Evolutionary conservation across 305 asterid species (phyloP), one percentile per base, ranked within the genome.

Genomic region (Nicotiana rustica): DNA sequence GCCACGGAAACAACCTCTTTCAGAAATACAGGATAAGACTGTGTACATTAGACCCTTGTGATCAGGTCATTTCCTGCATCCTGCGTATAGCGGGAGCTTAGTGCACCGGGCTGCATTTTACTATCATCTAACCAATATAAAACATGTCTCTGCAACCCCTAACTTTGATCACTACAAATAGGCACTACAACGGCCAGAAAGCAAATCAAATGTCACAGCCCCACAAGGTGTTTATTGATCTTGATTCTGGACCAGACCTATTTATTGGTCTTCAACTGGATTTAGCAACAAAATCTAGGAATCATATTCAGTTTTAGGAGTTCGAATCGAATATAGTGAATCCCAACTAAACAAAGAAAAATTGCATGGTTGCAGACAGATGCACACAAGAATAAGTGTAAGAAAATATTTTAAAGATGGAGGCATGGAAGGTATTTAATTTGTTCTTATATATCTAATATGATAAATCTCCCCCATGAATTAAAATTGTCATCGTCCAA

Each of bases 391-490:
- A 68, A 1, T 68, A 36, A 8, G n/a, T 36, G 56, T 38, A 36
- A 68, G 57, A 69, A 67, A 18, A 69, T 38, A 5, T 14, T 10
- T 10, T 13, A 38, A 69, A 35, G 55, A 68, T 68, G 33, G 47
- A 67, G 21, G 19, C 19, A 31, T 33, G 47, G 47, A 6, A 15
- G 44, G 41, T 41, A 65, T 36, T 25, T 49, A 6, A 41, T 49
- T 49, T 67, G 2, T 67, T 35, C 75, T 35, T 35, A 47, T 67
- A 67, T 8, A 68, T 68, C 57, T 35, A 67, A 67, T 7, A n/a
- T 67, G 76, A 67, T 67, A 35, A 33, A 35, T 67, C 25, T 67
- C 35, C 49, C 52, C 29, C 78, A 70, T 70, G 18, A 21, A 49
- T 73, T 10, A 14, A 49, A 3, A 49, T 73, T 15, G 44, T 52